Percentiles rank a stretch among this genome's conserved stretches.
Conservation (phyloP, 306 rosid genomes). For the Citrullus colocynthis region DNA sequence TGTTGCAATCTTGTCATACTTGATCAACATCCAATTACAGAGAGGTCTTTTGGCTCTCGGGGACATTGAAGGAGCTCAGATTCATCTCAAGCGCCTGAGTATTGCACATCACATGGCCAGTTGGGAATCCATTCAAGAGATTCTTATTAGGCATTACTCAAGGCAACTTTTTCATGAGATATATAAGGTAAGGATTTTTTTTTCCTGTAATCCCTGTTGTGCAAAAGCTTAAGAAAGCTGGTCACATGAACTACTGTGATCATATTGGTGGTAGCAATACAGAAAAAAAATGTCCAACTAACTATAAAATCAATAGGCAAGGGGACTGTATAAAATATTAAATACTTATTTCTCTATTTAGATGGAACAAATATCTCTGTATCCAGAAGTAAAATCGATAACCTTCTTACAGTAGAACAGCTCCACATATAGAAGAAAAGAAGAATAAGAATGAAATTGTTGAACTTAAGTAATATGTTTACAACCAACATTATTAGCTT, state of each 20-base stretch:
- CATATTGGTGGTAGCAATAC: background rate
- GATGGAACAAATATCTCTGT: background rate
- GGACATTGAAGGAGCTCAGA: constrained; percentile 92
- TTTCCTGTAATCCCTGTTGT: background rate
- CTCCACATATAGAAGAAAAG: too few relatives aligned
- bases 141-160: constrained; percentile 67
- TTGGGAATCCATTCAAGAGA: constrained; percentile 70
- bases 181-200: constrained; percentile 45
- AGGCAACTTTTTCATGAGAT: constrained; percentile 91
- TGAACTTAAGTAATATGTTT: background rate
- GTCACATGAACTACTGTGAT: background rate
- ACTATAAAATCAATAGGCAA: background rate
- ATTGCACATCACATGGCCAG: constrained; percentile 93
- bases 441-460: background rate
- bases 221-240: background rate
- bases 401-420: too few relatives aligned
- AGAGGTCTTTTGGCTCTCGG: constrained; percentile 92
- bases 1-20: background rate
- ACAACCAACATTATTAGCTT: background rate
- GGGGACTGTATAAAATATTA: background rate
- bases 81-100: constrained; percentile 64
- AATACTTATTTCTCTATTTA: background rate
- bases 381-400: too few relatives aligned
- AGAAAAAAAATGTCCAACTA: background rate
- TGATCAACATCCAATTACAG: constrained; percentile 31